Percentiles rank a stretch among this genome's conserved stretches.
Conservation (phyloP, 495 filamentous ascomycete genomes). For the Penicillium macrosclerotiorum region DNA sequence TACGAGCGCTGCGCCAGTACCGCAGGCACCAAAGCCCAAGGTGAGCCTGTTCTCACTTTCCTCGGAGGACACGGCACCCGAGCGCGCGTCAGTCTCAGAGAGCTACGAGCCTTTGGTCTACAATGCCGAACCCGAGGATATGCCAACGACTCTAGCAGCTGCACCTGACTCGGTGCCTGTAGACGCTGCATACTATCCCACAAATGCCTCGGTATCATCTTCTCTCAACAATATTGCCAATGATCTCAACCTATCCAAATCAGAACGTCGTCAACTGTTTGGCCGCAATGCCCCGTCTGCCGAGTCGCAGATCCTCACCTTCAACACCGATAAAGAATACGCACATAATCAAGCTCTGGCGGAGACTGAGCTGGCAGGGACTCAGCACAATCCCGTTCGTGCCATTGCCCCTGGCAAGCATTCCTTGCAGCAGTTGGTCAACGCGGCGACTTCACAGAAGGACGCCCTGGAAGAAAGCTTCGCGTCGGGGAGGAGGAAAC, state of each 20-base stretch:
- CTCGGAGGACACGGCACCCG: conserved; percentile 19
- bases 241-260: conserved; percentile 69
- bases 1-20: conserved; percentile 22
- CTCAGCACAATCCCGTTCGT: conserved; percentile 77
- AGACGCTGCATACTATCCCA: conserved; percentile 9
- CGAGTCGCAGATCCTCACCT: conserved; percentile 61
- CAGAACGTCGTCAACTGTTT: conserved; percentile 77
- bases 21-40: conserved; percentile 51
- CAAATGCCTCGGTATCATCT: conserved; percentile 22
- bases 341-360: conserved; percentile 64
- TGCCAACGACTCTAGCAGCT: conserved; percentile 13
- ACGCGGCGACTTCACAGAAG: conserved; percentile 71
- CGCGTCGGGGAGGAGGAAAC: conserved; percentile 68
- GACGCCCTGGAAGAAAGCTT: conserved; percentile 88
- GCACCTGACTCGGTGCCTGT: neutral
- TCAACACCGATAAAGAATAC: conserved; percentile 87
- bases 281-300: conserved; percentile 54
- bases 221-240: conserved; percentile 62
- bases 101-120: conserved; percentile 55
- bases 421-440: conserved; percentile 81
- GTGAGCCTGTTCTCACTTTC: conserved; percentile 62
- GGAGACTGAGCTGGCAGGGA: conserved; percentile 55
- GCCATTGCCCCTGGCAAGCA: conserved; percentile 87
- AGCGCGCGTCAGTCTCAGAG: conserved; percentile 6
- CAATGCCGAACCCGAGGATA: conserved; percentile 27